A percentile compares a stretch with the other conserved stretches of the same genome.
These are phyloP conservation scores for Lachnellula hyalina DNA, from an alignment of 2,329 filamentous ascomycete species.

Conservation along the genomic window DNA sequence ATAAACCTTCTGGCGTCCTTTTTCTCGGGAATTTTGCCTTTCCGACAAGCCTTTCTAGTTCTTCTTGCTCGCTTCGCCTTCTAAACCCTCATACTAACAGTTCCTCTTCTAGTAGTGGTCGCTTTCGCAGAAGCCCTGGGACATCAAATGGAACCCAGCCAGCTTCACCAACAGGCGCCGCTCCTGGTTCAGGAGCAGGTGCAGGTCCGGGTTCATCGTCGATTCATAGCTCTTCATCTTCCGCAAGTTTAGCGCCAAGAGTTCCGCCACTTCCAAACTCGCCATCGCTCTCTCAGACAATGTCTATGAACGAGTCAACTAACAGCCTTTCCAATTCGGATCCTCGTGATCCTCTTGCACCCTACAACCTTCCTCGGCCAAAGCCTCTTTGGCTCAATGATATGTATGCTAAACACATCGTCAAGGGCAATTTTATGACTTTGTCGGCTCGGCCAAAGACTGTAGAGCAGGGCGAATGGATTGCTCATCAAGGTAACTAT, in stretches of 20 bases:
- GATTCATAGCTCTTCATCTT: conserved; percentile 41
- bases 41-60: not conserved
- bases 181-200: conserved; percentile 34
- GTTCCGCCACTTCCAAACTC: conserved; percentile 59
- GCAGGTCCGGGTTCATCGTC: not conserved
- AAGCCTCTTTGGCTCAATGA: conserved; percentile 72
- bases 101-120: conserved; percentile 44
- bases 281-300: conserved; percentile 59
- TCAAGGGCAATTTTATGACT: conserved; percentile 97
- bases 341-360: conserved; percentile 45
- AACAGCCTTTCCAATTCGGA: conserved; percentile 27
- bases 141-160: conserved; percentile 44
- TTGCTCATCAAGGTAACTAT: conserved; percentile 79
- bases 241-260: conserved; percentile 46
- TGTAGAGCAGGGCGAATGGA: conserved; percentile 91
- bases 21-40: not conserved
- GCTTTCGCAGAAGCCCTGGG: conserved; percentile 52
- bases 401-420: conserved; percentile 75
- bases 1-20: too few species aligned
- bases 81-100: conserved; percentile 20
- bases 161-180: conserved; percentile 39
- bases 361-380: conserved; percentile 60
- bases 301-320: conserved; percentile 59
- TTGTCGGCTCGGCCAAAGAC: conserved; percentile 88
- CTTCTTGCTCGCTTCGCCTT: not conserved